Conservation (phyloP, 2,329 filamentous ascomycete species). For the Phoma sp. region DNA sequence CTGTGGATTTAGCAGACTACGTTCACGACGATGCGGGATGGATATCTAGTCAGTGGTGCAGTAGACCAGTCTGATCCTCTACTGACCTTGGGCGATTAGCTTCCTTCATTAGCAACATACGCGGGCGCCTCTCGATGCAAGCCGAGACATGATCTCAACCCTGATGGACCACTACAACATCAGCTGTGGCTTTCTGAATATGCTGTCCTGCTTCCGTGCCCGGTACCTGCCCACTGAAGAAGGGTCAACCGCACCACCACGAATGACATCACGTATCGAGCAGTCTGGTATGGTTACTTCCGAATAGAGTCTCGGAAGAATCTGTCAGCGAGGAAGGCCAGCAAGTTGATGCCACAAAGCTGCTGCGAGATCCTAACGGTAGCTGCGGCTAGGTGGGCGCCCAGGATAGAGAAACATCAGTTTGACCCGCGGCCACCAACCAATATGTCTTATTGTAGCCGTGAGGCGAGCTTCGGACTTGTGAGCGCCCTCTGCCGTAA, state of each 20-base stretch:
- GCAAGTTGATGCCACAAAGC: slow-evolving; percentile 6
- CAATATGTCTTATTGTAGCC: background rate
- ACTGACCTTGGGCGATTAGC: background rate
- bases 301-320: slow-evolving; percentile 6
- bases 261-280: too few relatives aligned
- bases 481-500: too few relatives aligned
- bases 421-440: background rate
- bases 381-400: background rate
- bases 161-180: background rate
- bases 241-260: background rate
- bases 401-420: background rate
- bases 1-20: too few relatives aligned
- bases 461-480: too few relatives aligned
- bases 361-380: slow-evolving; percentile 10
- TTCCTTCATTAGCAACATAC: background rate
- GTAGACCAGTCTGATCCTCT: too few relatives aligned
- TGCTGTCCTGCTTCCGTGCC: background rate
- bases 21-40: too few relatives aligned
- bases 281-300: too few relatives aligned
- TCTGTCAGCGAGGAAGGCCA: slow-evolving; percentile 4
- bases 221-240: slow-evolving; percentile 3
- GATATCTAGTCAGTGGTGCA: too few relatives aligned
- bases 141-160: background rate
- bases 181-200: background rate
- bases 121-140: slow-evolving; percentile 1